phyloP scores from a whole-genome alignment of 805 yeast species.

The Metschnikowia gelsemii region DNA sequence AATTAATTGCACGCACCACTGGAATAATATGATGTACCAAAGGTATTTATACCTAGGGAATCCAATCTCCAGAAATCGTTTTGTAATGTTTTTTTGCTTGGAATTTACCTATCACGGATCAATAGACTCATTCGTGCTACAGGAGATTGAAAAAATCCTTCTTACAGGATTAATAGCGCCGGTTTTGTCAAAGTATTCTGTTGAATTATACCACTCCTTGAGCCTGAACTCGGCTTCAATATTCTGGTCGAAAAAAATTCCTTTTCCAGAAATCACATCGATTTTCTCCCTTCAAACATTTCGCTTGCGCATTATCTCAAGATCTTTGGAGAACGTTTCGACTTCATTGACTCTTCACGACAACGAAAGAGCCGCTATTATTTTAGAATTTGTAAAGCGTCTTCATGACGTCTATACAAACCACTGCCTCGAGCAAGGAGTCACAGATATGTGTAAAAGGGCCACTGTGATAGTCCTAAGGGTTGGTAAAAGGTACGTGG shows the following conservation, averaged over 20 bases:
- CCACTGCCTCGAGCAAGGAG: conserved; percentile 24
- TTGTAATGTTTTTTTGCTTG: conserved; percentile 28
- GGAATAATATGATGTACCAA: conserved; percentile 40
- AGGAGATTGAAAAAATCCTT: conserved; percentile 20
- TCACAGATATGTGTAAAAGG: conserved; percentile 31
- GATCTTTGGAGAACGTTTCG: conserved; percentile 23
- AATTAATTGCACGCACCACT: conserved; percentile 24
- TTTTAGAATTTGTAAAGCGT: conserved; percentile 23
- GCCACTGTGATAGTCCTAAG: conserved; percentile 27
- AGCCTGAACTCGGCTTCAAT: conserved; percentile 19
- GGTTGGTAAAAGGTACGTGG: conserved; percentile 14
- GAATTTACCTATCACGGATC: conserved; percentile 26
- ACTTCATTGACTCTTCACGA: not conserved
- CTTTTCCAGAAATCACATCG: conserved; percentile 21
- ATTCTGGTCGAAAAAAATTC: conserved; percentile 20
- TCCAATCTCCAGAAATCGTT: conserved; percentile 35
- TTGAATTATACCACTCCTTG: conserved; percentile 23
- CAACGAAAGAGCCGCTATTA: conserved; percentile 17
- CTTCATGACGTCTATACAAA: conserved; percentile 30
- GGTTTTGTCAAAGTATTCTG: conserved; percentile 27
- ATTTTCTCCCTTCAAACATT: conserved; percentile 22
- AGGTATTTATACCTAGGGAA: conserved; percentile 42
- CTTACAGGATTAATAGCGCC: conserved; percentile 28
- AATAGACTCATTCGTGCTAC: conserved; percentile 16
- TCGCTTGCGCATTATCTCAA: conserved; percentile 22